Percentiles rank a stretch among this genome's conserved stretches.
These are phyloP conservation scores for Glycine soja DNA, from an alignment of 306 rosid genomes.

Conservation along the genomic window DNA sequence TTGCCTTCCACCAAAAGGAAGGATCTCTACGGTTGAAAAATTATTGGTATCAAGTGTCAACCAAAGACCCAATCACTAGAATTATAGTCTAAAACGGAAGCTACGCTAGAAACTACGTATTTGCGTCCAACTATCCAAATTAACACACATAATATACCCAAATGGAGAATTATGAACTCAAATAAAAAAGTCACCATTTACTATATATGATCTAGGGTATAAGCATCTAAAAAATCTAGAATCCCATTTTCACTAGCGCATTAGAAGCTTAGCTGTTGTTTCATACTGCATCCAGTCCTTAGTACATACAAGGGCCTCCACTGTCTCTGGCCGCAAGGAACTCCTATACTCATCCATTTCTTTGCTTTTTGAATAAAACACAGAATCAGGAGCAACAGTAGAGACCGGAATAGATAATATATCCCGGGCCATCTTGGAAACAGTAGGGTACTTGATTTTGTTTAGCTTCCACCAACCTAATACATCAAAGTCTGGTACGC, in stretches of 20 bases:
- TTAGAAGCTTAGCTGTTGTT: constrained; percentile 51
- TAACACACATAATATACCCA: neutral
- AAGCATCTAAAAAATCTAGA: constrained; percentile 46
- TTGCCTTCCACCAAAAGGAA: neutral
- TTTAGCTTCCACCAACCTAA: constrained; percentile 96
- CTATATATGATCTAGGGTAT: neutral
- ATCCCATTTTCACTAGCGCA: constrained; percentile 68
- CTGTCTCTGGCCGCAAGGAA: constrained; percentile 84
- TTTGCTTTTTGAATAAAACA: constrained; percentile 62
- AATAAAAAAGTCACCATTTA: neutral
- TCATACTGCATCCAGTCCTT: constrained; percentile 93
- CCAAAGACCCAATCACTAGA: neutral
- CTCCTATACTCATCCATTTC: constrained; percentile 83
- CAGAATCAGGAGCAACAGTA: constrained; percentile 63
- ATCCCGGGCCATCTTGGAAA: constrained; percentile 95
- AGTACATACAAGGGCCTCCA: constrained; percentile 90
- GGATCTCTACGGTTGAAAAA: neutral
- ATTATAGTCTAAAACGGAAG: constrained; percentile 1
- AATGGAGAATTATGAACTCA: neutral
- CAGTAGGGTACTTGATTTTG: constrained; percentile 90
- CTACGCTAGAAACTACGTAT: neutral
- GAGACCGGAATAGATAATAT: constrained; percentile 77
- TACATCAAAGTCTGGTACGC: constrained; percentile 83
- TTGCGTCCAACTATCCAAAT: neutral
- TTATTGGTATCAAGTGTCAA: neutral